phyloP scores from a whole-genome alignment of 805 yeast species.

The Osmozyma mogii region DNA sequence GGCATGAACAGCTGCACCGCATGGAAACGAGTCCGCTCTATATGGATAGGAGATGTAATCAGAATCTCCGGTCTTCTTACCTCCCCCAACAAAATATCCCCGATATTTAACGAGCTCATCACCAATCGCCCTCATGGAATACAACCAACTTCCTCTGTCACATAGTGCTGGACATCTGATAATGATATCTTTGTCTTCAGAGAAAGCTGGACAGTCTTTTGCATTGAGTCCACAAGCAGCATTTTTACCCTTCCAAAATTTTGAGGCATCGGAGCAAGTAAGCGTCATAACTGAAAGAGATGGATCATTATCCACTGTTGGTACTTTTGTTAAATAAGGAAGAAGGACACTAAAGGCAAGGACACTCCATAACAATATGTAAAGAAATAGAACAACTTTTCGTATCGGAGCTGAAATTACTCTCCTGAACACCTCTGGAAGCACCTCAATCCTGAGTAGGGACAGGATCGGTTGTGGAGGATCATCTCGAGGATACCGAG shows the following conservation, averaged over 20 bases:
- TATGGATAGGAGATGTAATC: slow-evolving; percentile 47
- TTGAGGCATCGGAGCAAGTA: slow-evolving; percentile 38
- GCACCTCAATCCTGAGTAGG: slow-evolving; percentile 29
- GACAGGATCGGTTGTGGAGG: slow-evolving; percentile 6
- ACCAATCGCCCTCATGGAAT: slow-evolving; percentile 70
- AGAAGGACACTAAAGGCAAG: slow-evolving; percentile 28
- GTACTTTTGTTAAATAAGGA: slow-evolving; percentile 40
- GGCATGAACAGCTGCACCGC: slow-evolving; percentile 86
- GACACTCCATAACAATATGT: slow-evolving; percentile 41
- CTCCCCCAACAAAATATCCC: slow-evolving; percentile 76
- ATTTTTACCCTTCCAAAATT: slow-evolving; percentile 71
- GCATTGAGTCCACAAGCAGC: slow-evolving; percentile 71
- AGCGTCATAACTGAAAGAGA: slow-evolving; percentile 30
- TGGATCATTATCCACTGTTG: slow-evolving; percentile 12
- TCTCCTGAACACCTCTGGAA: slow-evolving; percentile 32
- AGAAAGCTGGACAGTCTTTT: slow-evolving; percentile 42
- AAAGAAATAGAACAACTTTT: slow-evolving; percentile 25
- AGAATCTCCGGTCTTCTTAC: slow-evolving; percentile 19
- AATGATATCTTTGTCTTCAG: slow-evolving; percentile 34
- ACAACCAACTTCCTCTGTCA: slow-evolving; percentile 69
- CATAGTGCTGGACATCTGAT: slow-evolving; percentile 87
- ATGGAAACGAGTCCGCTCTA: slow-evolving; percentile 82
- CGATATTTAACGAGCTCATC: slow-evolving; percentile 56
- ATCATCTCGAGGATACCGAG: slow-evolving; percentile 5
- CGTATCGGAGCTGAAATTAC: slow-evolving; percentile 19